Percentiles rank a stretch among this genome's conserved stretches.
Conservation (phyloP, 176 grass and related monocot species). For the Elaeis guineensis region DNA sequence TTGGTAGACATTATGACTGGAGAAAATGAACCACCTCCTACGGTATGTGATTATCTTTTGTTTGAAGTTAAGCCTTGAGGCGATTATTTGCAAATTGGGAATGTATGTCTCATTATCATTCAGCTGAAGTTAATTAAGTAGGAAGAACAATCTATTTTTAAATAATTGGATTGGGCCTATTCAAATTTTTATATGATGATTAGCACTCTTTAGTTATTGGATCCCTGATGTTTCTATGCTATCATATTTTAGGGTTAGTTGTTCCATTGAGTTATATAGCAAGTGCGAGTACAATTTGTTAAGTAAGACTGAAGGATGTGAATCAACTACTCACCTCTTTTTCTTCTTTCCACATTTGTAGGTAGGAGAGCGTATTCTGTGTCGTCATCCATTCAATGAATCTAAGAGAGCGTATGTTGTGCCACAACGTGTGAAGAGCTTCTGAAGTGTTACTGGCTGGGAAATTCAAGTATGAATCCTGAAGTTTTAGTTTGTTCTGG, state of each 20-base stretch:
- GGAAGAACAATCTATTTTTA: no score
- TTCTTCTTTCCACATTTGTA: conserved; percentile 26
- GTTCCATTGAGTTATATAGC: no score
- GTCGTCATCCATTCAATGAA: conserved; percentile 88
- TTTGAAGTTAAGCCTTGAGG: not conserved
- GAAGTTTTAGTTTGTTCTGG: no score
- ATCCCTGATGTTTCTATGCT: not conserved
- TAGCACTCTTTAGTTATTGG: no score
- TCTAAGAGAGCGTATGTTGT: conserved; percentile 97
- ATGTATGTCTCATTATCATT: no score
- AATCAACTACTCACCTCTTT: not conserved
- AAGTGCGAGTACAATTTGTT: no score
- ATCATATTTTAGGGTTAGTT: conserved; percentile 3
- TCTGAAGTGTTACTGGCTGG: conserved; percentile 81
- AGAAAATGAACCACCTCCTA: conserved; percentile 78
- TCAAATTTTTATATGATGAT: no score
- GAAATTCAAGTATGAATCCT: conserved; percentile 48
- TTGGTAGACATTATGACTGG: conserved; percentile 92
- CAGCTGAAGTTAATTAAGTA: no score
- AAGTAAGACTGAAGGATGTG: no score
- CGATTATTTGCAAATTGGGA: not conserved
- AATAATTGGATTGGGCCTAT: no score
- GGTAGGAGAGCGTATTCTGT: conserved; percentile 87
- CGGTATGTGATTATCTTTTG: conserved; percentile 30
- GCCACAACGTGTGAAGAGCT: conserved; percentile 88